Evolutionary conservation across 768 basidiomycete species (phyloP), one percentile per base, ranked within the genome.

Genomic region (Tephrocybe rancida): DNA sequence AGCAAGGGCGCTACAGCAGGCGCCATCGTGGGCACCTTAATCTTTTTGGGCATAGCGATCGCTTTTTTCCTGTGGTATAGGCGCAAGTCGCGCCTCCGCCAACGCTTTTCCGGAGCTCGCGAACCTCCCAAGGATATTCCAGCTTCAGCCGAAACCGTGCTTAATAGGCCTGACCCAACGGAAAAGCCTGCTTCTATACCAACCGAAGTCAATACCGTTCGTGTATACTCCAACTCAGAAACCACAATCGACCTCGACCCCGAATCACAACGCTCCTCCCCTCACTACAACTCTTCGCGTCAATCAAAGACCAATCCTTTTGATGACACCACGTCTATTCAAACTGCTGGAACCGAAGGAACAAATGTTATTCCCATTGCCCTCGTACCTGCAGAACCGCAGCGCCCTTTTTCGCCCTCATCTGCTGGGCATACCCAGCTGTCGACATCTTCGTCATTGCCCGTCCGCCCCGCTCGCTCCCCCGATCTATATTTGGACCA

Each of bases 341-440:
- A 90, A 69, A 93, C 91, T 25, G 83, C 86, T n/a, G 79, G 83
- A 39, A 87, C 90, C 13, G 86, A 89, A 64, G 82, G 83, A 38
- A 89, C 91, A 21, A 93, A 93, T 60, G 90, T 92, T 58, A 93
- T 93, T 53, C 90, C 90, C 56, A 92, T 93, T 55, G 90, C 90
- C 11, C 77, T 92, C 38, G 86, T 92, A 30, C 71, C 86, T 21
- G 82, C 87, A 16, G 82, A 82, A 19, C 77, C 80, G 44, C 67
- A 56, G 29, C 73, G 69, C 37, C 49, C 70, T 35, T 66, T 67
- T 8, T 58, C 66, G 9, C 57, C 70, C 45, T 58, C 56, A 21
- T 67, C 70, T 7, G 67, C 68, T 16, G 52, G 65, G 21, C 61
- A 67, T 48, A 60, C 62, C n/a, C 52, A 64, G 14, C 62, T 64